These are phyloP conservation scores for Lolium multiflorum DNA, from an alignment of 176 grass and related monocot genomes.

Conservation along the genomic window DNA sequence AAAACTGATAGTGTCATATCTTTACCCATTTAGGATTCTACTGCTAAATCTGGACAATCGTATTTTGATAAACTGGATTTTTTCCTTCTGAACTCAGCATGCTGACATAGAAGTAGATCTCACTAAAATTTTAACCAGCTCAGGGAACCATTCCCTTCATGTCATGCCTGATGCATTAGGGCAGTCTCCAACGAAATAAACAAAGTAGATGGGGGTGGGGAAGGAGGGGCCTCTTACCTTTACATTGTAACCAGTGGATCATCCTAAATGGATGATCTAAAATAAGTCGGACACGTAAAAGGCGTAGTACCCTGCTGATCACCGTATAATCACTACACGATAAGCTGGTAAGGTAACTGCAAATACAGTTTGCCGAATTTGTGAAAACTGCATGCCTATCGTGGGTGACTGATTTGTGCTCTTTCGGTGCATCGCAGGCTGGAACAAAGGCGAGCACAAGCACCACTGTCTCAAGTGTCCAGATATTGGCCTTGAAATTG, in stretches of 20 bases:
- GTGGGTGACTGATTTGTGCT: not conserved
- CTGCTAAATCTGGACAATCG: not conserved
- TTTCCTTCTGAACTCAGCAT: not conserved
- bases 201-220: not conserved
- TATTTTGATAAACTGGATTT: not conserved
- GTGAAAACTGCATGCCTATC: not conserved
- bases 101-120: not conserved
- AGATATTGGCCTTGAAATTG: constrained; percentile 30
- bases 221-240: not conserved
- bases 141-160: not conserved
- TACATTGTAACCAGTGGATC: not conserved
- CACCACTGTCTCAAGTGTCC: constrained; percentile 15
- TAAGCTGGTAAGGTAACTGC: not conserved
- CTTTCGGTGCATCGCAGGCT: constrained; percentile 14
- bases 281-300: not conserved
- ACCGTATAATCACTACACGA: no score
- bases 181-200: not conserved
- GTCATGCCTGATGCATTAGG: not conserved
- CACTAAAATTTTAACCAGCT: not conserved
- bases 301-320: not conserved
- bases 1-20: not conserved
- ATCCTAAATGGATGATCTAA: not conserved
- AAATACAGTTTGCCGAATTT: not conserved
- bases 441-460: constrained; percentile 12
- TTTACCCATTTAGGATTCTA: not conserved